Conservation (phyloP, 202 grass and related monocot genomes). For the Dendrocalamus latiflorus region DNA sequence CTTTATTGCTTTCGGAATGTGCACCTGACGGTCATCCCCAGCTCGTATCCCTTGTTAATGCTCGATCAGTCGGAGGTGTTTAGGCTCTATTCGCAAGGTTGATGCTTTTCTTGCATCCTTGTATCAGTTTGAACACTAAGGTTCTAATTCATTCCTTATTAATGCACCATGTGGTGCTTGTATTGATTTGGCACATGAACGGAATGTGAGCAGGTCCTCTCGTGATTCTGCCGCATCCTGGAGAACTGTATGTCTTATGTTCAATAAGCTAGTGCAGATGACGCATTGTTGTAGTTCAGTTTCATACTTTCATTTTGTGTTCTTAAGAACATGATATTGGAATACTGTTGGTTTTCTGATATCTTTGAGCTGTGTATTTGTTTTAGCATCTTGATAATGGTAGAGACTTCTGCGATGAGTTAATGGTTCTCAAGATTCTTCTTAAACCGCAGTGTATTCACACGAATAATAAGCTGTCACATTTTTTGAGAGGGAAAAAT, state of each 20-base stretch:
- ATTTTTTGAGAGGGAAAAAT: background rate
- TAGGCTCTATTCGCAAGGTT: slow-evolving; percentile 47
- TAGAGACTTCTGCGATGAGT: background rate
- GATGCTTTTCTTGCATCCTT: slow-evolving; percentile 41
- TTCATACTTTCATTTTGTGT: background rate
- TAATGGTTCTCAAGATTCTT: background rate
- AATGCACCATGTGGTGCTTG: slow-evolving; percentile 17
- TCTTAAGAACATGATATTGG: no score
- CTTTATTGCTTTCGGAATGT: slow-evolving; percentile 41
- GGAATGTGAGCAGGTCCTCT: slow-evolving; percentile 19
- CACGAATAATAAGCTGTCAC: background rate
- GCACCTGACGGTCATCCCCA: slow-evolving; percentile 73
- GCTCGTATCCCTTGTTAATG: slow-evolving; percentile 39
- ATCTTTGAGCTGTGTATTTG: background rate
- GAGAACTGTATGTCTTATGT: background rate
- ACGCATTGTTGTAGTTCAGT: background rate
- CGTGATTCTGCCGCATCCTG: slow-evolving; percentile 29
- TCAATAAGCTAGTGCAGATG: slow-evolving; percentile 24
- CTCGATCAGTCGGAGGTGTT: slow-evolving; percentile 78
- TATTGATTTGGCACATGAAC: slow-evolving; percentile 24
- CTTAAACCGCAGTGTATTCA: background rate
- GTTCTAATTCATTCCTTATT: slow-evolving; percentile 35
- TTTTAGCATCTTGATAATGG: background rate
- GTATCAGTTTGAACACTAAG: slow-evolving; percentile 34
- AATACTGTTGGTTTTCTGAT: no score